These are phyloP conservation scores for Hirschfeldia incana DNA, from an alignment of 345 rosid genomes.

Conservation along the genomic window DNA sequence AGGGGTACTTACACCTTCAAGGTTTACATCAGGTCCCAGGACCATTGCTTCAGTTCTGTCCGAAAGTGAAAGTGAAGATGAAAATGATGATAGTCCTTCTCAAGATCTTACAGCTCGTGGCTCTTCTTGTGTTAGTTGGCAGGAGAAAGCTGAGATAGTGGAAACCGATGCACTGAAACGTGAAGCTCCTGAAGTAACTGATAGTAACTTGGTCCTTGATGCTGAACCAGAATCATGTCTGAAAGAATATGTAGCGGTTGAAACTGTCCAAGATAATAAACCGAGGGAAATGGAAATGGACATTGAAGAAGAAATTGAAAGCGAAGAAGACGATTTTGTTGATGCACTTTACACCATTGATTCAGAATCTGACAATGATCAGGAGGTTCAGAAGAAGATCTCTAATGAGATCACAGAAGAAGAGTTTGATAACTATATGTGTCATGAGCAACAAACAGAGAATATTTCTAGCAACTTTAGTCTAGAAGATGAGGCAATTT, in stretches of 20 bases:
- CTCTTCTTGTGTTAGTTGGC: slow-evolving; percentile 64
- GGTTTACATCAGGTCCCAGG: slow-evolving; percentile 38
- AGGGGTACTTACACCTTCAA: slow-evolving; percentile 44
- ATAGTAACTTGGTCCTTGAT: neutral
- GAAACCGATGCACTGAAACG: slow-evolving; percentile 40
- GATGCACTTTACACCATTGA: slow-evolving; percentile 95
- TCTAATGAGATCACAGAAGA: slow-evolving; percentile 27
- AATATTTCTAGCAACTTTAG: neutral
- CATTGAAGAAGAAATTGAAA: slow-evolving; percentile 58
- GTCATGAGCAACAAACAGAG: slow-evolving; percentile 17
- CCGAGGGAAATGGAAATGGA: slow-evolving; percentile 20
- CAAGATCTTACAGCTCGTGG: slow-evolving; percentile 44
- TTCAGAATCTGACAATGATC: slow-evolving; percentile 62
- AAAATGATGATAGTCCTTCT: slow-evolving; percentile 46
- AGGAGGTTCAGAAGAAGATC: slow-evolving; percentile 9
- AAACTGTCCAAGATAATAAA: slow-evolving; percentile 49
- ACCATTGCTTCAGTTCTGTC: slow-evolving; percentile 51
- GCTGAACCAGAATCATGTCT: slow-evolving; percentile 29
- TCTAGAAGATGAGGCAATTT: slow-evolving; percentile 9
- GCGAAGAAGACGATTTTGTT: slow-evolving; percentile 71
- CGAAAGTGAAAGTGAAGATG: slow-evolving; percentile 41
- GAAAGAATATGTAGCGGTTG: slow-evolving; percentile 50
- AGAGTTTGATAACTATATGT: neutral
- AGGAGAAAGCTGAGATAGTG: slow-evolving; percentile 72
- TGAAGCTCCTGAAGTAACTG: slow-evolving; percentile 30